Evolutionary conservation across 495 filamentous ascomycete genomes (phyloP).

Genomic region (Patellaria atrata): DNA sequence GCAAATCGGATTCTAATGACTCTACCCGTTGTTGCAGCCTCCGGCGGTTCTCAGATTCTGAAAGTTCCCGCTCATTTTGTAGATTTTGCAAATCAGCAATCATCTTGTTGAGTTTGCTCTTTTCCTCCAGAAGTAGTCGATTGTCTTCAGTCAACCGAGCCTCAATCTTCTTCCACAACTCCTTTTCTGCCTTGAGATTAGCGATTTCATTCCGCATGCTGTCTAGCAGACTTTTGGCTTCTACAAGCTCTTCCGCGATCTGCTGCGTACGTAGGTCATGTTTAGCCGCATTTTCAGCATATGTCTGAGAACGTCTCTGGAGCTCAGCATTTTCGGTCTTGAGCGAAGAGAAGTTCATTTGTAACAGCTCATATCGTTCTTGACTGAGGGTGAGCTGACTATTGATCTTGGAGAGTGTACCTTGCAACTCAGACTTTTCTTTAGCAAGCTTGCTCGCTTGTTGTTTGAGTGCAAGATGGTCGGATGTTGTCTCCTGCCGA

Average conservation of each 20-base stretch:
- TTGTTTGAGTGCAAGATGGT: slow-evolving; percentile 66
- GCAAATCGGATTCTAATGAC: slow-evolving; percentile 60
- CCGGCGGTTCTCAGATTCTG: slow-evolving; percentile 65
- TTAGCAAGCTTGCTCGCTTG: slow-evolving; percentile 69
- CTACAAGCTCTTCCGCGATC: slow-evolving; percentile 82
- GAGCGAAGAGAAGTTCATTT: slow-evolving; percentile 67
- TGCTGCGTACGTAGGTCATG: slow-evolving; percentile 84
- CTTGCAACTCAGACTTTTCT: slow-evolving; percentile 68
- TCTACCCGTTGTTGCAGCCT: slow-evolving; percentile 64
- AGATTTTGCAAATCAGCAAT: slow-evolving; percentile 70
- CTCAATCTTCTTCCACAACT: slow-evolving; percentile 82
- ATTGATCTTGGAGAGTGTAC: slow-evolving; percentile 57
- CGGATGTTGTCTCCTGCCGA: slow-evolving; percentile 65
- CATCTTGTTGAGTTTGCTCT: slow-evolving; percentile 60
- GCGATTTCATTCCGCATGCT: slow-evolving; percentile 81
- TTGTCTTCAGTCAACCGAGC: slow-evolving; percentile 75
- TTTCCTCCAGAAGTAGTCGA: slow-evolving; percentile 68
- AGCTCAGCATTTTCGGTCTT: slow-evolving; percentile 74
- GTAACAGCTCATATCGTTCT: slow-evolving; percentile 81
- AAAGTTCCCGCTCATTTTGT: slow-evolving; percentile 77
- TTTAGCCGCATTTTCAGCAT: slow-evolving; percentile 71
- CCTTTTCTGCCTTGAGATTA: slow-evolving; percentile 86
- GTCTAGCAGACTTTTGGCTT: slow-evolving; percentile 64
- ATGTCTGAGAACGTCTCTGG: slow-evolving; percentile 56
- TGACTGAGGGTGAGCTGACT: slow-evolving; percentile 68